Base-by-base conservation (phyloP, 148 eudicot genomes). In the Polygonum maritimum region DNA sequence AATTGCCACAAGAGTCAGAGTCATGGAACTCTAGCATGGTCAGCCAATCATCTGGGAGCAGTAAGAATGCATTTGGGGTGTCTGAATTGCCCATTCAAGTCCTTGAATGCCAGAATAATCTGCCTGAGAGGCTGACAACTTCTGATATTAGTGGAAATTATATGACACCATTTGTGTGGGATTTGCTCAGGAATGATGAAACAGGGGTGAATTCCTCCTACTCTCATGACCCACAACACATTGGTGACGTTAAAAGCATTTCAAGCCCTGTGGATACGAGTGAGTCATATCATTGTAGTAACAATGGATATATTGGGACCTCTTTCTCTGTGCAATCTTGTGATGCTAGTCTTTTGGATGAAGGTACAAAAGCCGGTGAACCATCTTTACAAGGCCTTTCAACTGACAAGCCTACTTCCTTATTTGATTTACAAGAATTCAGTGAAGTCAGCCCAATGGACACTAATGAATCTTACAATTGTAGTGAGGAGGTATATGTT, bases 1-100 rank as follows among this genome's bases (percentile, higher is more conserved):
- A 76, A 65, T 84, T 87, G 77, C 79, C 78, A 67, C 85, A 83
- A 65, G 85, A 78, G 67, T 78, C 78, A 49, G 86, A 71, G 76
- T 67, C 75, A 10, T 78, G 80, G 77, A 79, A 76, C 71, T 80
- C 82, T 12, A 54, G 77, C 49, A 79, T 82, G 51, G 83, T 78
- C 60, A 77, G 80, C 77, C 77, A 76, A 58, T 76, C 79, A 75
- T 82, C 83, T 35, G 80, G 74, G 13, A 77, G 75, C 78, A 79
- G 81, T 76, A 75, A 54, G 74, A 83, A 69, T 19, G 70, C 79
- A 51, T 65, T 78, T 74, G 81, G 77, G 58, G 69, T 71, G 73
- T 55, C 86, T 80, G 83, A 71, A 73, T 76, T 75, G 45, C 70
- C 80, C 19, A 73, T 63, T 48, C 65, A 60, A 72, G 76, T 18